phyloP scores from a whole-genome alignment of 805 yeast genomes.

The Torulaspora maleeae region DNA sequence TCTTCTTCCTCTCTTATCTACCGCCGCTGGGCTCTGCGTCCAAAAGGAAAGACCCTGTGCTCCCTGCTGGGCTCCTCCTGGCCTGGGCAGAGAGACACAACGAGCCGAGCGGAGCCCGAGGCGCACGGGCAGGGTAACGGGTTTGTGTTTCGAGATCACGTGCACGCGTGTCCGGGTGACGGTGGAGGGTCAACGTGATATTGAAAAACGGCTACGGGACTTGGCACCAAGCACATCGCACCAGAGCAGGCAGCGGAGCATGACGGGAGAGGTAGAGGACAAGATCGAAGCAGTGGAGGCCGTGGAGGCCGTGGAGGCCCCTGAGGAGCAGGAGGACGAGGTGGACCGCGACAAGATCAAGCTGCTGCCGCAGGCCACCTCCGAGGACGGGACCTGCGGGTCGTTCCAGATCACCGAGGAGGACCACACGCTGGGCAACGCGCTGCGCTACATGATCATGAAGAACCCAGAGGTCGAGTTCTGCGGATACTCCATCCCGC shows the following conservation, averaged over 20 bases:
- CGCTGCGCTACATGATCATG: conserved; percentile 90
- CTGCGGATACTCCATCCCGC: conserved; percentile 98
- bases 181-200: too few relatives aligned
- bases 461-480: conserved; percentile 97
- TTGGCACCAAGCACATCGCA: too few relatives aligned
- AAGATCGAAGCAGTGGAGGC: not conserved
- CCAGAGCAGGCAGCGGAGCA: too few relatives aligned
- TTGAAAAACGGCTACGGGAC: too few relatives aligned
- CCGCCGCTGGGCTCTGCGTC: not conserved
- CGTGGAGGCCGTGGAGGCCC: not conserved
- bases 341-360: conserved; percentile 55
- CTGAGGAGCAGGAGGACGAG: conserved; percentile 31
- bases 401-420: conserved; percentile 90
- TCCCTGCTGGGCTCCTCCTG: too few relatives aligned
- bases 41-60: too few relatives aligned
- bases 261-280: not conserved
- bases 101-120: too few relatives aligned
- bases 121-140: too few relatives aligned
- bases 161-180: too few relatives aligned
- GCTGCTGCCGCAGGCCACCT: conserved; percentile 69
- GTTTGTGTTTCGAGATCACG: too few relatives aligned
- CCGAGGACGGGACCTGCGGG: conserved; percentile 92
- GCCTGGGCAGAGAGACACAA: too few relatives aligned
- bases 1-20: not conserved
- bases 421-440: conserved; percentile 94